Conservation (phyloP, 768 basidiomycete genomes). For the Amanita polypyramis region DNA sequence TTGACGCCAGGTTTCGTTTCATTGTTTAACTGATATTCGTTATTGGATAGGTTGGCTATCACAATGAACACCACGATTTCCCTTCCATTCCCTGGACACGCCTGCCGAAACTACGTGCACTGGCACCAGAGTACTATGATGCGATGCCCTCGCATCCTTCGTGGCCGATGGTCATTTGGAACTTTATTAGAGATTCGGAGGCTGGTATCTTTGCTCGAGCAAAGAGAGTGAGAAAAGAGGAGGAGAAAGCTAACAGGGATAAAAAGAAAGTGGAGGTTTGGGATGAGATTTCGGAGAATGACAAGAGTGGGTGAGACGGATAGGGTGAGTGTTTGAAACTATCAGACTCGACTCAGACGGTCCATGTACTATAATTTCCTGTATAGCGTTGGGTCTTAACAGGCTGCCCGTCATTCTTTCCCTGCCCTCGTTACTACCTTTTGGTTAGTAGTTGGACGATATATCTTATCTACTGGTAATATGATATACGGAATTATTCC, state of each 20-base stretch:
- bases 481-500: no score
- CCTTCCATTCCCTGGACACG: constrained; percentile 95
- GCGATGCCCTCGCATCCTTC: constrained; percentile 76
- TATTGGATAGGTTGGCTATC: constrained; percentile 91
- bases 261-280: background rate
- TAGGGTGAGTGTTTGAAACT: background rate
- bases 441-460: background rate
- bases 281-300: background rate
- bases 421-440: no score
- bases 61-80: constrained; percentile 99
- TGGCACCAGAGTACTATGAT: constrained; percentile 92
- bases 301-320: background rate
- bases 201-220: constrained; percentile 86
- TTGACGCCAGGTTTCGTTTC: background rate
- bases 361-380: no score
- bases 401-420: no score
- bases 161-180: constrained; percentile 92
- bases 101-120: constrained; percentile 66
- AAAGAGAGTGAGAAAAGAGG: constrained; percentile 50
- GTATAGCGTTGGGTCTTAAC: no score
- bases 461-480: no score
- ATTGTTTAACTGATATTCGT: background rate
- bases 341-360: no score
- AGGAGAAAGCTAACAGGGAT: background rate
- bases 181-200: constrained; percentile 86